Base-by-base conservation (phyloP, 129 eudicot genomes). In the Deinandra increscens region DNA sequence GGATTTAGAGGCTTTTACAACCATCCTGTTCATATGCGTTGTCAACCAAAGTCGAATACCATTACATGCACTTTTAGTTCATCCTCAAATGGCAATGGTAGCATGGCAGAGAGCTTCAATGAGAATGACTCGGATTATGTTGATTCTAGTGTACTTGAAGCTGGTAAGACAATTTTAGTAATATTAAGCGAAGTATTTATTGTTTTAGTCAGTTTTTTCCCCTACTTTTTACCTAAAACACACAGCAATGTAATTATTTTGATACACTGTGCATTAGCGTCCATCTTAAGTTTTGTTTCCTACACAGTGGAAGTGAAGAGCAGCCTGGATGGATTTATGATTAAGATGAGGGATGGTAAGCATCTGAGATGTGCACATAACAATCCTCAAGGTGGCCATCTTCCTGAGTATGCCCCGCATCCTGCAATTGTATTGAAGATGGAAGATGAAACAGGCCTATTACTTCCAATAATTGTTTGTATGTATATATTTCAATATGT, bases 371-470 rank as follows among this genome's bases (percentile, higher is more conserved):
- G 81, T 54, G 81, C 77, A 22, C 73, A 78, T 78, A 78, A 78
- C 60, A 78, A 70, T 78, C 81, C 81, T 64, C 81, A 78, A 64
- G 85, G 84, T 9, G 85, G 84, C 11, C 82, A 85, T 70, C 70
- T 85, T 18, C 88, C 90, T 33, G 90, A 87, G 74, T 80, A 81
- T 71, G 87, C 92, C 37, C 81, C 81, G 39, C 95, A 93, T 75
- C 98, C 96, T 36, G 98, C 98, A 23, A 85, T 89, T 48, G 98
- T 93, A n/a, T 73, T 93, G 43, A 93, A 86, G 86, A 89, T 93
- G 95, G 96, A 93, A 81, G 98, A 93, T 66, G 98, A 91, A 65
- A 86, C 95, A 6, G 98, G 92, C 58, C 88, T 89, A 66, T 95
- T 89, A 71, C 88, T 93, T 36, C 96, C 96, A 2, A 85, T 93